phyloP scores from a whole-genome alignment of 345 rosid species.

The Abelmoschus esculentus region DNA sequence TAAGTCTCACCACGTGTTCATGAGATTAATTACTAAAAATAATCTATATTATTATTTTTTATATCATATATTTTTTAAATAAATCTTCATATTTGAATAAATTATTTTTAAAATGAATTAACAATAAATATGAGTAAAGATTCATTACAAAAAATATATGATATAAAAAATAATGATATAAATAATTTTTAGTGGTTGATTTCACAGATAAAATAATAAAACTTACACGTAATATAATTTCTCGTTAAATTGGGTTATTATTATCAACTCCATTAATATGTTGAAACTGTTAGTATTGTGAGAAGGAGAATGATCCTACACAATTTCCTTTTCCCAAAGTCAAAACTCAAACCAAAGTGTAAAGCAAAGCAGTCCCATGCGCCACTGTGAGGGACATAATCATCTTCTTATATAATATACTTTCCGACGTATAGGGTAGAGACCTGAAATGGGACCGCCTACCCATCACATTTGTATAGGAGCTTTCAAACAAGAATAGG shows the following conservation, averaged over 20 bases:
- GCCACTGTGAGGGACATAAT: conserved; percentile 15
- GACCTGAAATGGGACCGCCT: not conserved
- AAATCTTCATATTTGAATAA: no score
- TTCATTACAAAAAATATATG: no score
- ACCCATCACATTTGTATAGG: conserved; percentile 6
- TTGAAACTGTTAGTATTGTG: not conserved
- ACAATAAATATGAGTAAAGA: no score
- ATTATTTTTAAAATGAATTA: no score
- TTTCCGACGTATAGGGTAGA: not conserved
- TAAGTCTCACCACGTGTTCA: no score
- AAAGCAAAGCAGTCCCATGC: conserved; percentile 18
- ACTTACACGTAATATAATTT: no score
- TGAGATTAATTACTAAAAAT: no score
- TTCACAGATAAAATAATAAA: no score
- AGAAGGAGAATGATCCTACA: not conserved
- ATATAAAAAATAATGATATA: no score
- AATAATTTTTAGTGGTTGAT: no score
- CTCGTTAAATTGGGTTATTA: not conserved
- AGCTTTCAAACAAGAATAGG: not conserved
- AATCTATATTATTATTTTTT: no score
- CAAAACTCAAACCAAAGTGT: conserved; percentile 13
- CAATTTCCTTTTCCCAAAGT: conserved; percentile 8
- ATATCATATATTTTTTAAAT: no score
- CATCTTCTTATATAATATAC: conserved; percentile 14
- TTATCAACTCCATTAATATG: not conserved